Evolutionary conservation across 2,329 filamentous ascomycete genomes (phyloP).

Genomic region (Arthrinium phaeospermum): DNA sequence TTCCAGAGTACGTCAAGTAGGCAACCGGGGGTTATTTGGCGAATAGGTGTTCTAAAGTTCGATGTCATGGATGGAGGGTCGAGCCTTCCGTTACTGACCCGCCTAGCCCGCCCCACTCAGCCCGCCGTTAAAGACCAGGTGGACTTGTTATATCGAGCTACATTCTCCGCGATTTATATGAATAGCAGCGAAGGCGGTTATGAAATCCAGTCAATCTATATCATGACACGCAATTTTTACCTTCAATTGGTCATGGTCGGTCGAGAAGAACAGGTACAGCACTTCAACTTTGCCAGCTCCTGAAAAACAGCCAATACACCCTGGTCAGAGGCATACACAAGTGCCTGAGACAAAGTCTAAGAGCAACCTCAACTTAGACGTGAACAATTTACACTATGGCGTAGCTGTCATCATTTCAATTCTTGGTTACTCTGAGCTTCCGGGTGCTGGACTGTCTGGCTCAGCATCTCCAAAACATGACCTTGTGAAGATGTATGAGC

Average conservation of each 20-base stretch:
- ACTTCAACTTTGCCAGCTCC: not conserved
- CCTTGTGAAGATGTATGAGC: no score
- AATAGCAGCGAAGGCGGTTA: not conserved
- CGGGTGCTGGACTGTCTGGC: no score
- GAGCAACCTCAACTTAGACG: not conserved
- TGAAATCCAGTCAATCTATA: not conserved
- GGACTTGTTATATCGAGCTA: not conserved
- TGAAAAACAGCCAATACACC: not conserved
- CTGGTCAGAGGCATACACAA: not conserved
- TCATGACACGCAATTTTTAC: not conserved
- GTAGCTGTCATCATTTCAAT: not conserved
- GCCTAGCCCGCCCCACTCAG: not conserved
- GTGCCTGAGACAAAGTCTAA: not conserved
- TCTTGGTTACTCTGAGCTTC: not conserved
- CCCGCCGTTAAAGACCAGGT: not conserved
- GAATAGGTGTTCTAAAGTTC: slow-evolving; percentile 11
- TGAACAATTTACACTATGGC: not conserved
- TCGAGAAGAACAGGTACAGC: not conserved
- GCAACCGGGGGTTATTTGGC: not conserved
- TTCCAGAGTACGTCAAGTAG: not conserved
- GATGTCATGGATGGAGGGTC: slow-evolving; percentile 9
- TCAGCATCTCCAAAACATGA: no score
- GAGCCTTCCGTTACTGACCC: slow-evolving; percentile 1
- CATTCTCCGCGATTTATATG: slow-evolving; percentile 16
- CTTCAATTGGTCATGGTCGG: not conserved